phyloP scores from a whole-genome alignment of 148 eudicot species.

The Rhododendron simsii region DNA sequence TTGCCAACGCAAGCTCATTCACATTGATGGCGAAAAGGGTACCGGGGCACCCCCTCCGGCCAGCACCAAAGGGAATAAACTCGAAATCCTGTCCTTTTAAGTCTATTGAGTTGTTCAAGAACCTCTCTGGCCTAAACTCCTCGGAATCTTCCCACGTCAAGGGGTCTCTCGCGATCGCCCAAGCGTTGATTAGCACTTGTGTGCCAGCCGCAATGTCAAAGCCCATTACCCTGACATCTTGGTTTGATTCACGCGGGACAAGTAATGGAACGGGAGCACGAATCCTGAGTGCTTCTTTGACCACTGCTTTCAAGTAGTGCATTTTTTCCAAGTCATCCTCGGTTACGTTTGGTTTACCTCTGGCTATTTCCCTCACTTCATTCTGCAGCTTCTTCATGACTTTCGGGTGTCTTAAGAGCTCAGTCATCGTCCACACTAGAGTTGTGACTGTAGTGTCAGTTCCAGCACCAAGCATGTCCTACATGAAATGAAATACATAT shows the following conservation, averaged over 20 bases:
- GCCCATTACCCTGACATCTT: constrained; percentile 27
- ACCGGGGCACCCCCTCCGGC: too few relatives aligned
- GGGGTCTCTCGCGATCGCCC: too few relatives aligned
- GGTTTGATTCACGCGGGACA: constrained; percentile 16
- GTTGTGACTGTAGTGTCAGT: constrained; percentile 33
- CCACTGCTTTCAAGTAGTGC: constrained; percentile 40
- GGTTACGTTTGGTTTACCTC: constrained; percentile 13
- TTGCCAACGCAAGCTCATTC: too few relatives aligned
- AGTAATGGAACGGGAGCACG: constrained; percentile 31
- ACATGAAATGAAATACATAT: neutral
- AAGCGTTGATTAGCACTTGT: too few relatives aligned
- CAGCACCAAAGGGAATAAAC: too few relatives aligned
- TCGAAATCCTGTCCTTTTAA: too few relatives aligned
- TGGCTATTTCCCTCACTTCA: constrained; percentile 31
- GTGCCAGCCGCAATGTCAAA: constrained; percentile 15
- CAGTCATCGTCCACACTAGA: constrained; percentile 50
- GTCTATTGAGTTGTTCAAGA: too few relatives aligned
- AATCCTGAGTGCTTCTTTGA: constrained; percentile 31
- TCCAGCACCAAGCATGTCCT: constrained; percentile 53
- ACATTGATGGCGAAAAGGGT: too few relatives aligned
- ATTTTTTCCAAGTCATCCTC: constrained; percentile 6
- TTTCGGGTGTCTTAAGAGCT: constrained; percentile 34
- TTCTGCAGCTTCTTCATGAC: constrained; percentile 27
- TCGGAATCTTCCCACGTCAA: too few relatives aligned
- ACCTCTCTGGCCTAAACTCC: too few relatives aligned